A percentile compares a stretch with the other conserved stretches of the same genome.
Conservation (phyloP, 179 eudicot genomes). For the Nepenthes alata region DNA sequence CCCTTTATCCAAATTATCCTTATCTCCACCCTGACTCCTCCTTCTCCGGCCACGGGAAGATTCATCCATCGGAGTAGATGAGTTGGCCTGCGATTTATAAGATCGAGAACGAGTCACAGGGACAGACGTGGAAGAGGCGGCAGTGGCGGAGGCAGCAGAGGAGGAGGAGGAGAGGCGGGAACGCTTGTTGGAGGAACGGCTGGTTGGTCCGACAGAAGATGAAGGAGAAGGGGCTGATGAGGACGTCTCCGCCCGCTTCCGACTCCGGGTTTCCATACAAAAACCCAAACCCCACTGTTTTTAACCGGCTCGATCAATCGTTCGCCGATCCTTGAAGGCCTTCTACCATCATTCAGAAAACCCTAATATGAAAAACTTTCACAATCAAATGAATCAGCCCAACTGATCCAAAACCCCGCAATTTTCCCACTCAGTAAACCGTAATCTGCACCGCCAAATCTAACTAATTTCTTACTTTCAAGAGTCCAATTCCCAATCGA, state of each 20-base stretch:
- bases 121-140: constrained; percentile 6
- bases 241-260: constrained; percentile 99
- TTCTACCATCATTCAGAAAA: constrained; percentile 2
- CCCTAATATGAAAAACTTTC: too few species aligned
- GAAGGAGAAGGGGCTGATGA: constrained; percentile 74
- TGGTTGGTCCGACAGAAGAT: constrained; percentile 26
- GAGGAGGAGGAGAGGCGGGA: constrained; percentile 40
- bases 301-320: constrained; percentile 13
- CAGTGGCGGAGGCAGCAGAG: constrained; percentile 14
- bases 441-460: too few species aligned
- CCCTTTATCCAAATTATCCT: constrained; percentile 58
- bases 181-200: constrained; percentile 60
- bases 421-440: too few species aligned
- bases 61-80: constrained; percentile 32
- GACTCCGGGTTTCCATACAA: constrained; percentile 99
- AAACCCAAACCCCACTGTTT: constrained; percentile 30
- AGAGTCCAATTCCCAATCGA: too few species aligned
- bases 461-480: too few species aligned
- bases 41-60: constrained; percentile 53
- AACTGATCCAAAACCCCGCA: too few species aligned
- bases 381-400: too few species aligned
- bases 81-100: constrained; percentile 20
- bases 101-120: constrained; percentile 36
- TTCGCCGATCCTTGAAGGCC: constrained; percentile 6
- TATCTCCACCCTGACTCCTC: constrained; percentile 34